Percentiles rank a stretch among this genome's conserved stretches.
Conservation (phyloP, 805 yeast species). For the Candida awuae region DNA sequence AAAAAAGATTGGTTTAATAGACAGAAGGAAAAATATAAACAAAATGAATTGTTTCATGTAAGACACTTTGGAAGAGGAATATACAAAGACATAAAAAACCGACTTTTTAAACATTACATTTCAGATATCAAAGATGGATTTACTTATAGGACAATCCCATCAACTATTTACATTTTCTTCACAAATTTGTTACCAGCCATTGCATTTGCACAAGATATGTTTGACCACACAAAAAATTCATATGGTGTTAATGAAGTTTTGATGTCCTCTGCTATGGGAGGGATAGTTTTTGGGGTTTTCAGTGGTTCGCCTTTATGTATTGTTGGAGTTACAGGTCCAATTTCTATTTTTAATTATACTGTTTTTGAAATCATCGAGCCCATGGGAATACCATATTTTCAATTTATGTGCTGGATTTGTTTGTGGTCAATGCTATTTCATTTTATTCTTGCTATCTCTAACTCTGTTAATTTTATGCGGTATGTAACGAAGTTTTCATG, state of each 20-base stretch:
- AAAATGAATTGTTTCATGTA: conserved; percentile 19
- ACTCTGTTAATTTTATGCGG: conserved; percentile 57
- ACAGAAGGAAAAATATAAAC: conserved; percentile 8
- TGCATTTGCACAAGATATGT: conserved; percentile 96
- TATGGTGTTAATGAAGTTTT: conserved; percentile 91
- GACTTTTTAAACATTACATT: conserved; percentile 55
- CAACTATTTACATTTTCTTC: conserved; percentile 76
- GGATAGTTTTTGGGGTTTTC: conserved; percentile 76
- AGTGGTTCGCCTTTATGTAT: conserved; percentile 90
- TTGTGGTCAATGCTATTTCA: conserved; percentile 87
- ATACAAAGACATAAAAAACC: conserved; percentile 38
- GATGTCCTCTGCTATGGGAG: conserved; percentile 78
- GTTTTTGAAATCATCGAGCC: conserved; percentile 65
- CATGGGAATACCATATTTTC: conserved; percentile 52
- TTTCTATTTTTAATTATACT: conserved; percentile 85
- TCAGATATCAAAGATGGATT: conserved; percentile 80
- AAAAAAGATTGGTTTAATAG: conserved; percentile 2
- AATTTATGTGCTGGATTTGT: conserved; percentile 94
- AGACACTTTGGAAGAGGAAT: conserved; percentile 42
- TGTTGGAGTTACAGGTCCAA: conserved; percentile 97
- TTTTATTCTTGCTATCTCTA: conserved; percentile 58
- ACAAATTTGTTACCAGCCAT: conserved; percentile 88
- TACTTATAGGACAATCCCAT: conserved; percentile 82
- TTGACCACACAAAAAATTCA: conserved; percentile 76
- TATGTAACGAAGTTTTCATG: conserved; percentile 78